Evolutionary conservation across 768 basidiomycete species (phyloP), one percentile per base, ranked within the genome.

Genomic region (Amanita subjunquillea): DNA sequence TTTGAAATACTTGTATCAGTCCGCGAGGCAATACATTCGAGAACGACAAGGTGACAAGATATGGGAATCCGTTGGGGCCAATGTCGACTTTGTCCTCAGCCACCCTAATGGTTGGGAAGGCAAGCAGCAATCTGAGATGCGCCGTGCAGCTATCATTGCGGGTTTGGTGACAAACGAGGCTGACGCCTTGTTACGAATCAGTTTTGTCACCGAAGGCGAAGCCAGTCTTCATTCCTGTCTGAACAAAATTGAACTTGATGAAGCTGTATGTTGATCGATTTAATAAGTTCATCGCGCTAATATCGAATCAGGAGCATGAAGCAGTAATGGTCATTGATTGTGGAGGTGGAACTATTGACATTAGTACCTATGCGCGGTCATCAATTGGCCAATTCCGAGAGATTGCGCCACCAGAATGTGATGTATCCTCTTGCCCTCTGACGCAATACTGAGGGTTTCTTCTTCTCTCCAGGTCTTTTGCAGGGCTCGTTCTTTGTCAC

Each of bases 21-120:
- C 72, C 37, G 58, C 72, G 77, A 51, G 57, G 39, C 66, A 57
- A 7, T 79, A 69, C 54, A 77, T 79, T 39, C 59, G 59, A 38
- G 72, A 77, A 30, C 65, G 69, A 0, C 70, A 75, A 38, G 76
- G 77, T 1, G 47, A 30, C 9, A 57, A 57, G 23, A 55, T 77
- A 8, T 75, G 74, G 76, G 57, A 53, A 15, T 69, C 70, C 8
- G 51, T 75, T 8, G 64, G 68, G 51, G 57, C 67, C 25, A 62
- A 57, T n/a, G 69, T 73, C 25, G 69, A 74, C 36, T 74, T 72
- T 53, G 67, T 81, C 12, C 64, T 30, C 40, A 69, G 69, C 3
- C 78, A 78, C 54, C 78, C 78, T 9, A 79, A 79, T 54, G 78
- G 72, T 1, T 80, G 78, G 78, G 78, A 72, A 53, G 75, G 75